phyloP scores from a whole-genome alignment of 1,139 yeast genomes.

The Yamadazyma songkhlaensis region DNA sequence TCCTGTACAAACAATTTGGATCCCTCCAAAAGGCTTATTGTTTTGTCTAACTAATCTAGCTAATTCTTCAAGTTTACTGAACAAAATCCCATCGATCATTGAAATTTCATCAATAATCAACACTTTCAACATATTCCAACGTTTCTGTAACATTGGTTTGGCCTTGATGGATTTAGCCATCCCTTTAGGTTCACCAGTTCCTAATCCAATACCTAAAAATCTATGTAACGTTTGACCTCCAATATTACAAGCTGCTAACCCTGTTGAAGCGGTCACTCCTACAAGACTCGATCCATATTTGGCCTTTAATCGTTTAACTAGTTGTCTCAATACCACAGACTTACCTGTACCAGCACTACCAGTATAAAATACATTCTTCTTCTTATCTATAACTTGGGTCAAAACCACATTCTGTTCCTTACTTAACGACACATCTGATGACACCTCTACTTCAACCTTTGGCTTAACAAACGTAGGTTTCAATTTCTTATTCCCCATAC shows the following conservation, averaged over 20 bases:
- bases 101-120: constrained; percentile 84
- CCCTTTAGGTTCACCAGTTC: constrained; percentile 44
- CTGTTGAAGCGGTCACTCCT: constrained; percentile 90
- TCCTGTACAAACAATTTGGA: constrained; percentile 81
- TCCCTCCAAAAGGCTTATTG: constrained; percentile 78
- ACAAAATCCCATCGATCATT: constrained; percentile 79
- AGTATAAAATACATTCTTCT: constrained; percentile 61
- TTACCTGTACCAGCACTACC: constrained; percentile 89
- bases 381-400: constrained; percentile 56
- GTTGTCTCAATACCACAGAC: constrained; percentile 64
- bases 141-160: constrained; percentile 39
- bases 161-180: constrained; percentile 46
- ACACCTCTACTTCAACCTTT: not conserved
- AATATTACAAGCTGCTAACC: constrained; percentile 84
- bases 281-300: constrained; percentile 46
- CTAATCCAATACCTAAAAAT: constrained; percentile 78
- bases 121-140: constrained; percentile 64
- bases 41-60: constrained; percentile 55
- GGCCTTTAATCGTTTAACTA: constrained; percentile 46
- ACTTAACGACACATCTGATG: constrained; percentile 19
- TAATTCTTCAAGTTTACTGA: constrained; percentile 69
- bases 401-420: constrained; percentile 71
- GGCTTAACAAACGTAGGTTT: constrained; percentile 5
- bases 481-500: constrained; percentile 6
- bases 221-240: constrained; percentile 82